Evolutionary conservation across 2,329 filamentous ascomycete genomes (phyloP).

Genomic region (Neospermospora avenae): DNA sequence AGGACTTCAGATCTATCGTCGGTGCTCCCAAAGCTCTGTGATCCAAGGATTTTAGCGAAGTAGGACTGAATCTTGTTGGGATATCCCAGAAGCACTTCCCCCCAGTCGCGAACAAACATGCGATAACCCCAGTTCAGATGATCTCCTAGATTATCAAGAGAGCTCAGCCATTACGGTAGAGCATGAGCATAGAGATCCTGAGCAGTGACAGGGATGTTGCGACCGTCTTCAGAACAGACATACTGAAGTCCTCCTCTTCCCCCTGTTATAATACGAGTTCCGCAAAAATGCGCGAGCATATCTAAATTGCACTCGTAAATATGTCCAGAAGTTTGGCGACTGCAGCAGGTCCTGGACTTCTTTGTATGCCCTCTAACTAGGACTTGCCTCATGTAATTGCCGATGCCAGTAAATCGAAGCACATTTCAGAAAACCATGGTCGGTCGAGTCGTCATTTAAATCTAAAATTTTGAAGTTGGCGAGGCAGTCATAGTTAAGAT

Average conservation of each 20-base stretch:
- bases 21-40: conserved; percentile 1
- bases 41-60: conserved; percentile 10
- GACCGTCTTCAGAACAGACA: background rate
- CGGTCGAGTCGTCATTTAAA: background rate
- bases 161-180: conserved; percentile 1
- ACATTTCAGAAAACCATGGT: conserved; percentile 15
- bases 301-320: conserved; percentile 9
- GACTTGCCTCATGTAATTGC: conserved; percentile 3
- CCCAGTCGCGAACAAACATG: conserved; percentile 14
- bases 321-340: conserved; percentile 15
- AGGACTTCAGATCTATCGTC: background rate
- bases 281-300: conserved; percentile 13
- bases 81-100: conserved; percentile 9
- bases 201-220: background rate
- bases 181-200: conserved; percentile 9
- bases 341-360: conserved; percentile 3
- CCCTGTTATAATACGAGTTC: conserved; percentile 3
- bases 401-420: conserved; percentile 13
- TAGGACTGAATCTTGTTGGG: conserved; percentile 8
- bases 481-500: conserved; percentile 12
- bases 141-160: conserved; percentile 5
- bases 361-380: background rate
- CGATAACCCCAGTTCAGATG: conserved; percentile 8
- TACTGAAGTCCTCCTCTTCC: background rate
- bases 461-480: background rate